Base-by-base conservation (phyloP, 169 alveolate species). In the Eimeria acervulina region DNA sequence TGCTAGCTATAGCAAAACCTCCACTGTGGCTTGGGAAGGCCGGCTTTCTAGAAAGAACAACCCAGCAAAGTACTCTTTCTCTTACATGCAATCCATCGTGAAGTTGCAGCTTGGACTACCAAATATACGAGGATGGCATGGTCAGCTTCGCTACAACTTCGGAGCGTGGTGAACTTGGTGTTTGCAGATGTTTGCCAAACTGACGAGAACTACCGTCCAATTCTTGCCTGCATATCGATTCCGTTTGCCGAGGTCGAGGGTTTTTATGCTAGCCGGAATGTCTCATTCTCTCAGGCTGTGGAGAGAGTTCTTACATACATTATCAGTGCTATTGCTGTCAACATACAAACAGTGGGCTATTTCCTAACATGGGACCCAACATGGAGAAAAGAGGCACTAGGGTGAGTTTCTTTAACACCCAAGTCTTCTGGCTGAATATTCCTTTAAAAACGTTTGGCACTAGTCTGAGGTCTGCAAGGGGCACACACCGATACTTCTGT, bases 131-230 rank as follows among this genome's bases (percentile, higher is more conserved):
- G 80, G 5, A 33, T 23, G n/a, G n/a, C n/a, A 33, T 12, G 80
- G 26, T 68, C 47, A 31, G 80, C 80, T 15, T 23, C 47, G 23
- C 80, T 31, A 68, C 80, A 68, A 47, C 23, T 76, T 38, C 36
- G 59, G 21, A 76, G 5, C 19, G 7, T 21, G 63, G 23, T 76
- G 61, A 4, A 42, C 12, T 42, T 38, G 21, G 38, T 76, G 19
- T 21, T n/a, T 76, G 93, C 93, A 85, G 93, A 85, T 33, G 93
- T 59, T 55, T 85, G 93, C 78, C 93, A 85, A 59, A 80, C 59
- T 31, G 93, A 85, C 78, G 93, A 85, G 55, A 23, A 8, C 52
- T 85, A 42, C 80, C 93, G 93, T 21, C 93, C 93, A 55, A 55
- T 59, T 33, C 61, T 68, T 33, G 93, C 78, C 36, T 85, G 93